phyloP scores from a whole-genome alignment of 768 basidiomycete species.

The Exidia glandulosa region DNA sequence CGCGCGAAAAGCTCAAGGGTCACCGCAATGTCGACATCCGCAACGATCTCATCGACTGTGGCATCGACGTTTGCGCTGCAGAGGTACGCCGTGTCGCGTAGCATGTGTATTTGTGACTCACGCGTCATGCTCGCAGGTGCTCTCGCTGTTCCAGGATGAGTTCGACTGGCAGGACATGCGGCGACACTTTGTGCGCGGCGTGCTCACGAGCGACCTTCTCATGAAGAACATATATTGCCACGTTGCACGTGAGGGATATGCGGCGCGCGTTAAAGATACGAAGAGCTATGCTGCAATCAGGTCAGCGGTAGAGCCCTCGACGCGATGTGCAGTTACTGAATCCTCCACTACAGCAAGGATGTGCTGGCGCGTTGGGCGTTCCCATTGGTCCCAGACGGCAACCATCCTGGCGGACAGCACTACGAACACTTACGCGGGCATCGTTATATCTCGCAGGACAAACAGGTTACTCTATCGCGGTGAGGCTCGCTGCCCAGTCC shows the following conservation, averaged over 20 bases:
- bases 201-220: conserved; percentile 86
- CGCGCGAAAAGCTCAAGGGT: conserved; percentile 60
- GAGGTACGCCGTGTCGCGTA: conserved; percentile 43
- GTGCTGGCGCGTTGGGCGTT: conserved; percentile 91
- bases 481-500: conserved; percentile 21
- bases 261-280: conserved; percentile 87
- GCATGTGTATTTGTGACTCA: conserved; percentile 1
- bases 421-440: conserved; percentile 87
- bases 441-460: conserved; percentile 75
- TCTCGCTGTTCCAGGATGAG: conserved; percentile 94
- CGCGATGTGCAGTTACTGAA: not conserved
- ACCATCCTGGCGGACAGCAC: conserved; percentile 67
- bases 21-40: conserved; percentile 80
- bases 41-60: conserved; percentile 79
- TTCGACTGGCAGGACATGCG: conserved; percentile 93
- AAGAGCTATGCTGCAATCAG: conserved; percentile 84
- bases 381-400: conserved; percentile 90
- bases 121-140: conserved; percentile 46
- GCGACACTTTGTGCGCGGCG: conserved; percentile 86
- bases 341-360: conserved; percentile 58
- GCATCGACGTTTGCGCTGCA: conserved; percentile 88
- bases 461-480: conserved; percentile 76
- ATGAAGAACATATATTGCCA: conserved; percentile 93
- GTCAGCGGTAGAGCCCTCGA: conserved; percentile 25
- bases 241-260: conserved; percentile 79